Percentiles rank a stretch among this genome's conserved stretches.
These are phyloP conservation scores for Teunomyces aglyptinius DNA, from an alignment of 805 yeast species.

Conservation along the genomic window DNA sequence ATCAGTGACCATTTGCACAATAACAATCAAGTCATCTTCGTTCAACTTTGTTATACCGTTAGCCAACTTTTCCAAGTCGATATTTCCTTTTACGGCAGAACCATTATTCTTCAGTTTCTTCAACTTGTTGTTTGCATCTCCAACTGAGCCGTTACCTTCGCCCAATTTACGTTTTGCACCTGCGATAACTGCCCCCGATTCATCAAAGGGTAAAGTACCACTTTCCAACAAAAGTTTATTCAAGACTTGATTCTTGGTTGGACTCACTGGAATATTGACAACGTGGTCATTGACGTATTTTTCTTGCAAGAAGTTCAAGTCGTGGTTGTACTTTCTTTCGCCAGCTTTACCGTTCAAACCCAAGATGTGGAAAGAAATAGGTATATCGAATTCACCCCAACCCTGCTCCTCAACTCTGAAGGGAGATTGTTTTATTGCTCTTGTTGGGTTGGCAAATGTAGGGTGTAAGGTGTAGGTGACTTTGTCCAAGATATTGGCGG, in stretches of 20 bases:
- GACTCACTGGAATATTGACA: conserved; percentile 59
- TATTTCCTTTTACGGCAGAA: conserved; percentile 62
- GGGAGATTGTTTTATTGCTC: conserved; percentile 79
- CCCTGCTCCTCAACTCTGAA: conserved; percentile 90
- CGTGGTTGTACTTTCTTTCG: conserved; percentile 83
- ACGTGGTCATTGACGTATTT: conserved; percentile 76
- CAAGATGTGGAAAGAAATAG: conserved; percentile 68
- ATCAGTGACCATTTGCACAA: conserved; percentile 97
- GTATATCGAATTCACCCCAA: conserved; percentile 97
- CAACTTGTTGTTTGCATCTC: conserved; percentile 20
- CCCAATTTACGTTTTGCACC: conserved; percentile 14
- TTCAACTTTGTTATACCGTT: conserved; percentile 81
- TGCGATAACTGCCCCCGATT: conserved; percentile 31
- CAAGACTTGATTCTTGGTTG: conserved; percentile 65
- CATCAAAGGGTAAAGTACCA: conserved; percentile 69
- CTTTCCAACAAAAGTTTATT: conserved; percentile 72
- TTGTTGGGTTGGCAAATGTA: conserved; percentile 85
- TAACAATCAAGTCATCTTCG: conserved; percentile 91
- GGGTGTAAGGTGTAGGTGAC: conserved; percentile 94
- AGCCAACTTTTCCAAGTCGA: conserved; percentile 89
- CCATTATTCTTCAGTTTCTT: conserved; percentile 54
- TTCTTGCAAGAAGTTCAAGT: conserved; percentile 79
- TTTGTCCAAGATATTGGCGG: conserved; percentile 86
- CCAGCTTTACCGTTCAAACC: conserved; percentile 74
- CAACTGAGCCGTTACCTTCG: conserved; percentile 14